These are phyloP conservation scores for Xerocomellus amylosporus DNA, from an alignment of 768 basidiomycete genomes.

Conservation along the genomic window DNA sequence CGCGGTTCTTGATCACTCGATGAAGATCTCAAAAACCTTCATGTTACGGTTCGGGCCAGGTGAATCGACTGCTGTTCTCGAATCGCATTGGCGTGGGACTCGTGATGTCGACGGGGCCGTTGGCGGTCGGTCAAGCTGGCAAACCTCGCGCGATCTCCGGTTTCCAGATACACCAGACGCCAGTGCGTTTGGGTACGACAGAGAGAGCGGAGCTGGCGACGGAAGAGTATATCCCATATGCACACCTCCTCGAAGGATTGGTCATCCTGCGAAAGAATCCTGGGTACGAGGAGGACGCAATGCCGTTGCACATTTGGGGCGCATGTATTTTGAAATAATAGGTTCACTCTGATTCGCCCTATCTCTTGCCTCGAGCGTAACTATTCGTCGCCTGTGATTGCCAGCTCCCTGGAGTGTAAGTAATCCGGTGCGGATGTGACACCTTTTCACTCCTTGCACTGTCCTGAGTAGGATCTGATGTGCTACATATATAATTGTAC, in stretches of 20 bases:
- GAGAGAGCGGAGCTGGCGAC: slow-evolving; percentile 96
- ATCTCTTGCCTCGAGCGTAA: too few relatives aligned
- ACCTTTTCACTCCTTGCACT: too few relatives aligned
- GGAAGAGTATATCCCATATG: slow-evolving; percentile 92
- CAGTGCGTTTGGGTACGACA: slow-evolving; percentile 90
- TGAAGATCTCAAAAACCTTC: slow-evolving; percentile 80
- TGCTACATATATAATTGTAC: too few relatives aligned
- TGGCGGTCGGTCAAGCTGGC: slow-evolving; percentile 94
- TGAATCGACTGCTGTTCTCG: slow-evolving; percentile 31
- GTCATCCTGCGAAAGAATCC: slow-evolving; percentile 91
- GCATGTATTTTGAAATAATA: slow-evolving; percentile 5
- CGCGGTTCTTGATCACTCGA: slow-evolving; percentile 95
- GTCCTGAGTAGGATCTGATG: too few relatives aligned
- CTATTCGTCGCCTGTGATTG: too few relatives aligned
- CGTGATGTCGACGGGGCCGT: slow-evolving; percentile 58
- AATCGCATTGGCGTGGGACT: neutral
- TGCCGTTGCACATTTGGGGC: slow-evolving; percentile 55
- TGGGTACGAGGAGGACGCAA: slow-evolving; percentile 84
- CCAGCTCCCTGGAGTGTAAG: too few relatives aligned
- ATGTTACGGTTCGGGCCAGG: slow-evolving; percentile 90
- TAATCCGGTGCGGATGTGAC: too few relatives aligned
- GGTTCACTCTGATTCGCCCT: neutral
- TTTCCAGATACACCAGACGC: slow-evolving; percentile 98
- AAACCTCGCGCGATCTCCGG: slow-evolving; percentile 95
- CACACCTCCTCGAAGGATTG: slow-evolving; percentile 87